A percentile compares a stretch with the other conserved stretches of the same genome.
phyloP scores from a whole-genome alignment of 2,329 filamentous ascomycete species.

The Colletotrichum tanaceti region DNA sequence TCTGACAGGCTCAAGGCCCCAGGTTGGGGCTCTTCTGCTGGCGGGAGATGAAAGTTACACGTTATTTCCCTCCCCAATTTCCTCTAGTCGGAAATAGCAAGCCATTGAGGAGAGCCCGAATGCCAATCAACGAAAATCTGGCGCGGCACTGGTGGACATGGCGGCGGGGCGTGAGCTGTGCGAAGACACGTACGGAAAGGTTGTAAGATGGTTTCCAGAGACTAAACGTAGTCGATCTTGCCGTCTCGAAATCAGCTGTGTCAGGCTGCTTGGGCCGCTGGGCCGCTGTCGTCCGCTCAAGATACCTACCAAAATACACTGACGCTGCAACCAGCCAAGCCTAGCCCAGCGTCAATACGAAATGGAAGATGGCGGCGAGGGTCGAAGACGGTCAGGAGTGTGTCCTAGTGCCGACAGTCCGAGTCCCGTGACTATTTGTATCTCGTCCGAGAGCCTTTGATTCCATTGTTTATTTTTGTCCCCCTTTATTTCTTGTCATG shows the following conservation, averaged over 20 bases:
- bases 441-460: constrained; percentile 19
- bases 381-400: background rate
- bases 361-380: background rate
- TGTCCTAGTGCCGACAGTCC: constrained; percentile 7
- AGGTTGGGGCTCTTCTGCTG: background rate
- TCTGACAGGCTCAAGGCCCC: background rate
- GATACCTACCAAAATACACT: background rate
- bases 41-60: constrained; percentile 10
- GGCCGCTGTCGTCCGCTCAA: constrained; percentile 19
- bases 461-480: constrained; percentile 31
- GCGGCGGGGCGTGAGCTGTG: background rate
- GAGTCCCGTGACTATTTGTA: constrained; percentile 21
- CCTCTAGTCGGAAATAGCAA: constrained; percentile 6
- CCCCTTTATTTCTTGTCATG: background rate
- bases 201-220: constrained; percentile 2
- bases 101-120: constrained; percentile 13
- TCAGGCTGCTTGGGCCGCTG: constrained; percentile 30
- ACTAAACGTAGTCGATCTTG: constrained; percentile 1
- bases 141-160: constrained; percentile 15
- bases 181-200: constrained; percentile 10
- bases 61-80: constrained; percentile 27
- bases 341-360: background rate
- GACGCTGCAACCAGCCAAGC: background rate
- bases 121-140: constrained; percentile 26
- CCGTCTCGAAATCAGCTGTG: constrained; percentile 26